Evolutionary conservation across 202 grass and related monocot species (phyloP).

Genomic region (Panicum hallii): DNA sequence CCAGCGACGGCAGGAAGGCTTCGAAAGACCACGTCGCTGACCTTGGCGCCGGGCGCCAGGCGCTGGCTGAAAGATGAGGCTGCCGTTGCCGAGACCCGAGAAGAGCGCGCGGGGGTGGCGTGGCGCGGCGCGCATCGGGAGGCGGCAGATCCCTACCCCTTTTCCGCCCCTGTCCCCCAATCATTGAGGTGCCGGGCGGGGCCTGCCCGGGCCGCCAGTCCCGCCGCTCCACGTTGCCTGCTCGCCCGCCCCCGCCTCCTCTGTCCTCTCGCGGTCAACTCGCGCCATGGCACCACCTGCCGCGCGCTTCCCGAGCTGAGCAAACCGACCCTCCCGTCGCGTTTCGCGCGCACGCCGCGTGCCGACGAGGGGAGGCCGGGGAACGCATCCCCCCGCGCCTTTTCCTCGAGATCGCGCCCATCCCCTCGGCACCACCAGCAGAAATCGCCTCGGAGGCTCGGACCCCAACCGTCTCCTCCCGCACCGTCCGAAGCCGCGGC

Average conservation of each 20-base stretch:
- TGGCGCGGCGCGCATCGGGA: conserved; percentile 8
- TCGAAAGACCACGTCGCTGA: background rate
- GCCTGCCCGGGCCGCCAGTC: background rate
- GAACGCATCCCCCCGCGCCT: too few relatives aligned
- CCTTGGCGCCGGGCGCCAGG: too few relatives aligned
- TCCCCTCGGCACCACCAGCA: background rate
- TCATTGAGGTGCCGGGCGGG: background rate
- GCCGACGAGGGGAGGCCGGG: background rate
- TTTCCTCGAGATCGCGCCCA: background rate
- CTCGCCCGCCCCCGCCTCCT: background rate
- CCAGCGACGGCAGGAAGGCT: background rate
- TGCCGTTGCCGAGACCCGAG: too few relatives aligned
- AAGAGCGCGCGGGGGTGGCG: background rate
- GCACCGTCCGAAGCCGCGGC: background rate
- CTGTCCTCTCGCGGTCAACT: background rate
- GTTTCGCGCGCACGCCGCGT: background rate
- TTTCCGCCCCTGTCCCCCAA: conserved; percentile 18
- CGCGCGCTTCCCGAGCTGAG: background rate
- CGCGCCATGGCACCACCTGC: background rate
- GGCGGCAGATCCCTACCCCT: background rate
- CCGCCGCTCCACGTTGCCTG: conserved; percentile 19
- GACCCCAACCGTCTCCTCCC: background rate
- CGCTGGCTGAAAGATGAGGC: too few relatives aligned
- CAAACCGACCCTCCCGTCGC: background rate
- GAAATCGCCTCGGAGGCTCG: background rate